Evolutionary conservation across 768 basidiomycete species (phyloP), one percentile per base, ranked within the genome.

Genomic region (Boletus patriciae): DNA sequence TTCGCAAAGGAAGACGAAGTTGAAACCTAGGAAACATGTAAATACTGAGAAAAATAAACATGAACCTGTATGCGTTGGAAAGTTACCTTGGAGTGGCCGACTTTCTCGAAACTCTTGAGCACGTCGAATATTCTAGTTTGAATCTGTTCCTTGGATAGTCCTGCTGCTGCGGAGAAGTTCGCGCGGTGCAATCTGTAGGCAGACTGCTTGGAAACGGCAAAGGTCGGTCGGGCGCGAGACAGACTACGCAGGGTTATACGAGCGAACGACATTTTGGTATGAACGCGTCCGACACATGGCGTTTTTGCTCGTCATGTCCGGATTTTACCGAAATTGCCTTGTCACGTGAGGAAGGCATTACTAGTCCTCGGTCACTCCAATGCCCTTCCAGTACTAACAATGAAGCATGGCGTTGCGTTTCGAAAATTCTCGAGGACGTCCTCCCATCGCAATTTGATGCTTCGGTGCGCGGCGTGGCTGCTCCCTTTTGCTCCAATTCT

Each of bases 331-430:
- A 59, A 38, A 27, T n/a, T 6, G 15, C 10, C 41, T 6, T 10
- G 37, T 57, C 55, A 57, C 55, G 50, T 57, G 63, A 38, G 18
- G 10, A 27, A 41, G 6, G 5, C 2, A 19, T 10, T n/a, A 33
- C 33, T 33, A 1, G 34, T 34, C 34, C 13, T 27, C 9, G 15
- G 3, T 34, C 33, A 34, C 11, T 13, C 13, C 33, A 34, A 34
- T 15, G 34, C 33, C 63, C 44, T 34, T n/a, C 52, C n/a, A 10
- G 18, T n/a, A 15, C 41, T n/a, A 58, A 64, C 66, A 62, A 95
- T 96, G 94, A 94, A 96, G 79, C 94, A 98, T 85, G 92, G 94
- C 40, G 80, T 92, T 53, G 91, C 92, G 19, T 92, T 94, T 73
- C 84, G 94, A 69, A 96, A 95, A 69, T 85, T 97, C 70, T 91